These are phyloP conservation scores for Mycena leptocephala DNA, from an alignment of 768 basidiomycete genomes.

Conservation along the genomic window DNA sequence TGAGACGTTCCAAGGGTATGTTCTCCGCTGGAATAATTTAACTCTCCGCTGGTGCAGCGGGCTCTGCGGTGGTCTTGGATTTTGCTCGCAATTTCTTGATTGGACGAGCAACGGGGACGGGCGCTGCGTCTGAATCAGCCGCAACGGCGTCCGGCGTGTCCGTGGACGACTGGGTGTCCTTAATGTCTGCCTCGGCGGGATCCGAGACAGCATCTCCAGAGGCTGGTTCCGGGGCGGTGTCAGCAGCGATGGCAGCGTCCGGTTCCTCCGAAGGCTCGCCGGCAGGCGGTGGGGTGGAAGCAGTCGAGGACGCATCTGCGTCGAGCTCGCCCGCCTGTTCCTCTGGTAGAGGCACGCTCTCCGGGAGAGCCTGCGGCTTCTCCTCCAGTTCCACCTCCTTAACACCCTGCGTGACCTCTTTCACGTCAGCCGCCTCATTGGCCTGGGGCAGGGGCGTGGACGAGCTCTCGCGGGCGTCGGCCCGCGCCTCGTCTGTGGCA, in stretches of 20 bases:
- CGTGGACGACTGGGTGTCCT: neutral
- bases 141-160: neutral
- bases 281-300: conserved; percentile 38
- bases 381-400: conserved; percentile 77
- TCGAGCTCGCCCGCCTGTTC: conserved; percentile 58
- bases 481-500: conserved; percentile 54
- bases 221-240: neutral
- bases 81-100: conserved; percentile 28
- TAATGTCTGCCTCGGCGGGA: neutral
- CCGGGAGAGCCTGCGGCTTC: conserved; percentile 48
- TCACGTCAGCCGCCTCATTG: conserved; percentile 68
- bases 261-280: conserved; percentile 25
- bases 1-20: conserved; percentile 23
- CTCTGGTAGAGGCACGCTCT: conserved; percentile 57
- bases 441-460: conserved; percentile 47
- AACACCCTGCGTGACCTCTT: conserved; percentile 82
- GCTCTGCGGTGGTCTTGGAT: neutral
- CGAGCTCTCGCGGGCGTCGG: conserved; percentile 43
- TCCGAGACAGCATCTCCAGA: conserved; percentile 20
- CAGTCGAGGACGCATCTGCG: conserved; percentile 42
- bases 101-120: neutral
- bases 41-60: conserved; percentile 8
- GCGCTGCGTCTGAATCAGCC: neutral
- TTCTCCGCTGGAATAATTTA: neutral
- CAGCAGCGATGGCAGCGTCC: neutral